Base-by-base conservation (phyloP, 1,284 basidiomycete genomes). In the Trichosporon asahii region DNA sequence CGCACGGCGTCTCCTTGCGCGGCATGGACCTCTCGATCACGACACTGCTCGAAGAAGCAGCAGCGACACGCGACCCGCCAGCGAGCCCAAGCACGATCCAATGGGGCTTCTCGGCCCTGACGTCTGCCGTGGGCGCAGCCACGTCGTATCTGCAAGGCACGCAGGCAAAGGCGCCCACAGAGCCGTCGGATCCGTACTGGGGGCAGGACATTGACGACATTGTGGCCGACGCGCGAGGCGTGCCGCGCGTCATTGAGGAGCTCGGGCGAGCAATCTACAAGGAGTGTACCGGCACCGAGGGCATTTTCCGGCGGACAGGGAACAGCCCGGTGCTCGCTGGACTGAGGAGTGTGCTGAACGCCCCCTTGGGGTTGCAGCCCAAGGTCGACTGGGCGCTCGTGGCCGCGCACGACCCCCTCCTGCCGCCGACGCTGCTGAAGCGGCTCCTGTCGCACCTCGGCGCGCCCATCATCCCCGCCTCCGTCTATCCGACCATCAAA, bases 241-340 rank as follows among this genome's bases (percentile, higher is more conserved):
- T 79, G 9, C 78, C 78, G 4, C 67, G 64, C 5, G 49, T 76
- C 35, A 37, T 81, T 3, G 60, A 64, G 0, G 68, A 74, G 1
- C 64, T 82, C 15, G 55, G 74, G n/a, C 65, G 66, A 3, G 74
- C 73, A 3, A 81, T 82, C 23, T 37, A 78, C 29, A 31, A n/a
- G 5, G 68, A 77, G 53, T 79, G 79, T 65, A 68, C 72, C 0
- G 27, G 5, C 0, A 76, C 74, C 0, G 79, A 81, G 68, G 81
- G 81, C 40, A 75, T 81, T 35, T 82, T 81, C 69, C 74, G 81
- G 46, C 70, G 77, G 14, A 68, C 74, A 1, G 71, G 78, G 1
- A 76, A 75, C 57, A 72, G 76, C 1, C 29, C 37, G 0, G 67
- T 79, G 7, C 33, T 76, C 0, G 64, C 69, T 0, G 64, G 74